Base-by-base conservation (phyloP, 148 eudicot species). In the Heliamphora exappendiculata region DNA sequence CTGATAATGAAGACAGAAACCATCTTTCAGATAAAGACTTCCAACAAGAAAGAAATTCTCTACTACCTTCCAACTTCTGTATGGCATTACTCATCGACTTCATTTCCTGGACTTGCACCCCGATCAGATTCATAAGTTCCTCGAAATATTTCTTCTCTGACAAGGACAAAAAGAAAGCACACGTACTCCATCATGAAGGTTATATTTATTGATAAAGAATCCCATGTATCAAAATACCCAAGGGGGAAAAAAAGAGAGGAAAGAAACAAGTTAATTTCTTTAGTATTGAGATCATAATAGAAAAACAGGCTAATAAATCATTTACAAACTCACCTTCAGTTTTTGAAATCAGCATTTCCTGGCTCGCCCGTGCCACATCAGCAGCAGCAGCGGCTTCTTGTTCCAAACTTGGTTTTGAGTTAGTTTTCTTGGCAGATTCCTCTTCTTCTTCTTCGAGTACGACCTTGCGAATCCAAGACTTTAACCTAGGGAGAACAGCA, bases 341-440 rank as follows among this genome's bases (percentile, higher is more conserved):
- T 82, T 87, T 90, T 36, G 91, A 76, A 3, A 85, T 77, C 86
- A 90, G 67, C 93, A 94, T 90, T 62, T 92, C 97, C 81, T 89
- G 96, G 81, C 92, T 92, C 29, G 90, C 88, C 71, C 86, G 90
- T 12, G 97, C 97, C 68, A 90, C 91, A 79, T 92, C 97, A 79
- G 98, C 82, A 53, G 98, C 97, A 74, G 97, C 91, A 3, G 96
- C 84, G 57, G 93, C 90, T 88, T 92, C 97, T 84, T 92, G 90
- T 54, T 87, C 92, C 72, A 86, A 60, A 79, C 82, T 92, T 16
- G 92, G 91, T 71, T 84, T 90, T 64, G 79, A 34, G 37, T 70
- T 69, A 6, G 75, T 57, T 74, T 78, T 75, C 64, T 80, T 76
- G 9, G 60, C 64, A 62, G 72, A 41, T 34, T 74, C 82, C 34